A percentile compares a stretch with the other conserved stretches of the same genome.
phyloP scores from a whole-genome alignment of 345 rosid species.

The Ailanthus altissimus region DNA sequence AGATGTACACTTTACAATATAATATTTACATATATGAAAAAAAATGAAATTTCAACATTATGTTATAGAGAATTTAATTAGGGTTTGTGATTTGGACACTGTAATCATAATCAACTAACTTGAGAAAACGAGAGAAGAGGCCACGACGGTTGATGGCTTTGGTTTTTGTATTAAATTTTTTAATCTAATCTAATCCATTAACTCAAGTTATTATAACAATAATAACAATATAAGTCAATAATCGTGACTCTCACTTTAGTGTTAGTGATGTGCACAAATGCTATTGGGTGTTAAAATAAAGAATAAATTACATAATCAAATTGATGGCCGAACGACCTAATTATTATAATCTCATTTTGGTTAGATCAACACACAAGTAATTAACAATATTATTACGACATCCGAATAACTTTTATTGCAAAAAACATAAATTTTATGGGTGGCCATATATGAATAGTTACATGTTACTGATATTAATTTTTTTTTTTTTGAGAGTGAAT shows the following conservation, averaged over 20 bases:
- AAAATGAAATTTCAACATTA: not conserved
- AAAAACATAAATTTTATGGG: too few relatives aligned
- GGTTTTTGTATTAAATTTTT: not conserved
- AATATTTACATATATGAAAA: too few relatives aligned
- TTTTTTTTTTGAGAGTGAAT: too few relatives aligned
- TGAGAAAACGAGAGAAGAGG: not conserved
- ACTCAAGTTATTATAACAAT: too few relatives aligned
- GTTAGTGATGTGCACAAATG: not conserved
- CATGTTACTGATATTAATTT: too few relatives aligned
- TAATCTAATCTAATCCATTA: not conserved
- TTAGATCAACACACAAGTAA: too few relatives aligned
- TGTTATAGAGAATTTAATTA: not conserved
- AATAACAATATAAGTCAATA: too few relatives aligned
- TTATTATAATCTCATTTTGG: not conserved
- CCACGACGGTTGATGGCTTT: not conserved
- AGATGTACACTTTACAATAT: too few relatives aligned
- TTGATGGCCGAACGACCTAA: not conserved
- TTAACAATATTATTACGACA: too few relatives aligned
- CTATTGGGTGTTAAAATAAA: not conserved
- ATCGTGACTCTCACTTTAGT: not conserved
- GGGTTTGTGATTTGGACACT: slow-evolving; percentile 9
- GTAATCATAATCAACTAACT: slow-evolving; percentile 9
- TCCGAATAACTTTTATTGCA: too few relatives aligned
- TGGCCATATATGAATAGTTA: too few relatives aligned
- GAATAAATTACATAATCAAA: too few relatives aligned